Percentiles rank a stretch among this genome's conserved stretches.
Conservation (phyloP, 225 moss, liverwort and hornwort genomes). For the Pleurozium schreberi region DNA sequence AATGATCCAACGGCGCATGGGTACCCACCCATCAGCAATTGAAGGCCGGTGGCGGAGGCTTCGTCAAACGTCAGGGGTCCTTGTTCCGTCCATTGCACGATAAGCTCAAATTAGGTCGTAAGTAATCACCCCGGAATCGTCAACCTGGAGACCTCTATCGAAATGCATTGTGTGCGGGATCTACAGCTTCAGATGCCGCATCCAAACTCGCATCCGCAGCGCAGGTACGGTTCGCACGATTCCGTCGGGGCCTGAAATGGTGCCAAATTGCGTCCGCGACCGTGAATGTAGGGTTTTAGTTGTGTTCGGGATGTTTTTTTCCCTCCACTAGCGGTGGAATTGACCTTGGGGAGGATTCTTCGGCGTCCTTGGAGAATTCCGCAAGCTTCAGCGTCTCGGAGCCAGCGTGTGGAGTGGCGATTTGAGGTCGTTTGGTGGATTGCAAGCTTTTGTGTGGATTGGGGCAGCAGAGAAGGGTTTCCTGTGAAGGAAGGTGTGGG, state of each 20-base stretch:
- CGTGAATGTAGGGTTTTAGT: not conserved
- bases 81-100: not conserved
- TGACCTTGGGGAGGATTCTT: not conserved
- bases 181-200: not conserved
- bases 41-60: not conserved
- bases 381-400: not conserved
- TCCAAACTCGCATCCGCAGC: not conserved
- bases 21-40: too few relatives aligned
- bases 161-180: not conserved
- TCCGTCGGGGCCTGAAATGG: not conserved
- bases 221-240: not conserved
- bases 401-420: not conserved
- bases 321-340: not conserved
- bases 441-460: not conserved
- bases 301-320: not conserved
- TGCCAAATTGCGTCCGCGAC: not conserved
- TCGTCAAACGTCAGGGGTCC: not conserved
- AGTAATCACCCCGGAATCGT: not conserved
- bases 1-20: not conserved
- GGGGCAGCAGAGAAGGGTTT: not conserved
- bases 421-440: not conserved
- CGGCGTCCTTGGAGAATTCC: not conserved
- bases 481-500: not conserved
- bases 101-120: not conserved
- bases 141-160: not conserved